Percentiles rank a stretch among this genome's conserved stretches.
Evolutionary conservation across 2,329 filamentous ascomycete species (phyloP).

Genomic region (Venturia effusa): DNA sequence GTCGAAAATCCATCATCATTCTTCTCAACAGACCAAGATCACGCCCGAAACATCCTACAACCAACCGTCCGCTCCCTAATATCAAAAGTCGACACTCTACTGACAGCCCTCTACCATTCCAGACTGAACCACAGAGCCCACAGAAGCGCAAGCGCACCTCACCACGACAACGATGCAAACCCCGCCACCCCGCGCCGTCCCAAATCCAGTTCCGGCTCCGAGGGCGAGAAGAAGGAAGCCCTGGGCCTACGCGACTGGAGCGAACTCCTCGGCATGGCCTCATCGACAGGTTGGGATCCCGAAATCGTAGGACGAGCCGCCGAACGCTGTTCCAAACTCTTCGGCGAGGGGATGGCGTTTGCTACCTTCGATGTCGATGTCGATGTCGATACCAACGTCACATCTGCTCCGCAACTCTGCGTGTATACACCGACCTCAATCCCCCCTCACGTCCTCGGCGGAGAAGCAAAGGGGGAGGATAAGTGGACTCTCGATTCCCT

Average conservation of each 20-base stretch:
- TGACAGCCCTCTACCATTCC: constrained; percentile 59
- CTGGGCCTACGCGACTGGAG: constrained; percentile 64
- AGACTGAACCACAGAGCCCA: constrained; percentile 39
- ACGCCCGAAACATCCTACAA: constrained; percentile 51
- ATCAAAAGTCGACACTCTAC: constrained; percentile 54
- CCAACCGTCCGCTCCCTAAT: constrained; percentile 64
- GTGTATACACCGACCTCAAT: neutral
- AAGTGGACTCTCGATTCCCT: constrained; percentile 18
- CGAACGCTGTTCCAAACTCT: constrained; percentile 64
- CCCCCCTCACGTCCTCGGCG: neutral
- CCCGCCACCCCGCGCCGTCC: neutral
- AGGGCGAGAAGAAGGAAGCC: constrained; percentile 3
- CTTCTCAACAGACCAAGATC: constrained; percentile 60
- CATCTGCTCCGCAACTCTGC: neutral
- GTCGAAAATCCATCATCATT: neutral
- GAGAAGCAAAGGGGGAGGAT: neutral
- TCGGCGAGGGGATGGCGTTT: constrained; percentile 61
- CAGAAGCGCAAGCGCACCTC: constrained; percentile 11
- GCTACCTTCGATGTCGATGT: constrained; percentile 27
- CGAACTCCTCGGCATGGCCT: constrained; percentile 69
- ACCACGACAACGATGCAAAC: neutral
- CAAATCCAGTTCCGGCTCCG: neutral
- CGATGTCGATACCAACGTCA: too few species aligned
- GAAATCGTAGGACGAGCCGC: constrained; percentile 57
- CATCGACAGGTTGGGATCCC: constrained; percentile 58